These are phyloP conservation scores for Plasmodium cynomolgi DNA, from an alignment of 169 alveolate genomes.

Conservation along the genomic window DNA sequence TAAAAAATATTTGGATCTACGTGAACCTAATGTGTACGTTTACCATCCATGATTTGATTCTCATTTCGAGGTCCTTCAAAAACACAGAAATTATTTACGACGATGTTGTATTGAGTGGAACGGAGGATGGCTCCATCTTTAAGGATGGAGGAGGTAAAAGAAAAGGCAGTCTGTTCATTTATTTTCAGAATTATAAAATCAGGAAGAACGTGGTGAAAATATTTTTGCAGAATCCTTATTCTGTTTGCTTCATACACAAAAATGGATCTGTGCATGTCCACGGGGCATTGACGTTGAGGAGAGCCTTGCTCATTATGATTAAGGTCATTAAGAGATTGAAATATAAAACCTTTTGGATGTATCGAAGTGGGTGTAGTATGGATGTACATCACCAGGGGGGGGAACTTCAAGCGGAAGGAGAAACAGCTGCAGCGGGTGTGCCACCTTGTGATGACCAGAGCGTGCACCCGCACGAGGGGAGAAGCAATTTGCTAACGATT, in stretches of 20 bases:
- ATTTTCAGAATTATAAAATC: conserved; percentile 45
- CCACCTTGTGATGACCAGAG: neutral
- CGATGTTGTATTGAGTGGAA: conserved; percentile 9
- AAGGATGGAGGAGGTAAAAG: conserved; percentile 16
- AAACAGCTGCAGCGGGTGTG: neutral
- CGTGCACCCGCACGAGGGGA: neutral
- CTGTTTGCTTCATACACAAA: conserved; percentile 61
- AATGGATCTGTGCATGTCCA: conserved; percentile 62
- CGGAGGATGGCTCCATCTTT: conserved; percentile 4
- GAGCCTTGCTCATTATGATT: conserved; percentile 21
- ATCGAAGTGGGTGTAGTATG: neutral
- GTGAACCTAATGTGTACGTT: conserved; percentile 40
- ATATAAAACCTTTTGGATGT: conserved; percentile 71
- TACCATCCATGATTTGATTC: conserved; percentile 35
- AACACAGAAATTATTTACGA: conserved; percentile 65
- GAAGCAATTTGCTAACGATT: neutral
- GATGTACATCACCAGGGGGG: neutral
- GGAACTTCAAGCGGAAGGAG: neutral
- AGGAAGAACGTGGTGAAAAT: conserved; percentile 63
- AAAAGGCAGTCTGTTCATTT: neutral
- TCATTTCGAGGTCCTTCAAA: conserved; percentile 53
- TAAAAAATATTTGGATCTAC: conserved; percentile 55
- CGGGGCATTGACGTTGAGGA: conserved; percentile 31
- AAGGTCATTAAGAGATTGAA: conserved; percentile 62
- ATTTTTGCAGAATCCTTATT: conserved; percentile 31